These are phyloP conservation scores for Gossypium ekmanianum DNA, from an alignment of 345 rosid species.

Conservation along the genomic window DNA sequence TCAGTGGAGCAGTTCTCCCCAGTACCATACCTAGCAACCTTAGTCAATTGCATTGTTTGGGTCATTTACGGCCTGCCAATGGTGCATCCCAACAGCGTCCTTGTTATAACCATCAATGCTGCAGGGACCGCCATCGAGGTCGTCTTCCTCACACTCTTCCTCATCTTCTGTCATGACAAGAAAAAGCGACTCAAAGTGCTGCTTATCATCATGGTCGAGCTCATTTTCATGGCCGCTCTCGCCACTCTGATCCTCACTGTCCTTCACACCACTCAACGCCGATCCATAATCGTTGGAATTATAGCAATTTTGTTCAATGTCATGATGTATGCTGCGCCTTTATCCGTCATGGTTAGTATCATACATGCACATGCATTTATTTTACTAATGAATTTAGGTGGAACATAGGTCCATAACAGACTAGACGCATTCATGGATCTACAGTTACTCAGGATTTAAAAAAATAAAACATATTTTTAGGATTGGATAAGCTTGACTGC, in stretches of 20 bases:
- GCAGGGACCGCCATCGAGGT: conserved; percentile 57
- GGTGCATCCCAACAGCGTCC: conserved; percentile 60
- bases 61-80: conserved; percentile 71
- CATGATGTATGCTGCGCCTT: conserved; percentile 87
- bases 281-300: conserved; percentile 58
- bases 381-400: not conserved
- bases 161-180: conserved; percentile 34
- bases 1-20: conserved; percentile 79
- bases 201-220: conserved; percentile 30
- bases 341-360: conserved; percentile 67
- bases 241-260: conserved; percentile 37
- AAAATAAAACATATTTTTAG: too few relatives aligned
- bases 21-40: conserved; percentile 69
- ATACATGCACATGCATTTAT: not conserved
- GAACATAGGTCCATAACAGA: too few relatives aligned
- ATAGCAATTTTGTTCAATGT: conserved; percentile 54
- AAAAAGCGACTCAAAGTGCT: conserved; percentile 37
- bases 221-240: conserved; percentile 33
- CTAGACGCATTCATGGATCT: too few relatives aligned
- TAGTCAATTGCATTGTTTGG: conserved; percentile 79
- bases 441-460: too few relatives aligned
- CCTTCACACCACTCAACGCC: conserved; percentile 37
- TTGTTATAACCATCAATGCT: conserved; percentile 72
- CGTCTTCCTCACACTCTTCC: conserved; percentile 43
- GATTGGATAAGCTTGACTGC: too few relatives aligned